Base-by-base conservation (phyloP, 208 protist genomes). In the Spironucleus salmonicida region DNA sequence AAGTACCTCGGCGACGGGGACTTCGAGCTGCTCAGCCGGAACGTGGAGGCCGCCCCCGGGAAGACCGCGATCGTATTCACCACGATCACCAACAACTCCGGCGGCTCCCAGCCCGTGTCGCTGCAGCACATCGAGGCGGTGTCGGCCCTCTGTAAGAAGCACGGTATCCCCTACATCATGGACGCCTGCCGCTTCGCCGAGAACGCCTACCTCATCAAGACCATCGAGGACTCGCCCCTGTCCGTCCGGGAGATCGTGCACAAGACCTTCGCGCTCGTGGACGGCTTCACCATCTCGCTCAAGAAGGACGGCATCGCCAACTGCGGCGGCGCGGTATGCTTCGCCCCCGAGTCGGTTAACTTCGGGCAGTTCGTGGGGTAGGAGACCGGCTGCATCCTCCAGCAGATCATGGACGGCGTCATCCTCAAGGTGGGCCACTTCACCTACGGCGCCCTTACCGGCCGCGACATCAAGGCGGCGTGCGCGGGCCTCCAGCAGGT, bases 21-120 rank as follows among this genome's bases (percentile, higher is more conserved):
- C 11, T 53, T 53, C 19, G 45, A 53, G 19, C 11, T 19, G 11
- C 45, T 53, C 45, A 19, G 19, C 11, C 45, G 19, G 19, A 4
- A 23, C 19, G 45, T 53, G 19, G 45, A 23, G 4, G 45, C 4
- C 11, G 19, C 4, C 11, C 4, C 4, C 11, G 19, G 11, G 11
- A 53, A 19, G 19, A 53, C 19, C 45, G 45, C 11, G 11, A 67
- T 83, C 11, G 34, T 85, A 15, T 30, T 85, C 13, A 66, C 84
- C 27, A 85, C 82, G 29, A 66, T 85, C 32, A 85, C 82, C 4
- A 85, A 85, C 66, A 85, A 85, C 67, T 80, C 77, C 57, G 78
- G 58, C 19, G 82, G 74, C 7, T 81, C 77, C 0, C 79, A 84
- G 64, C 82, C 82, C 26, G 81, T 85, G 34, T 83, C 79, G 19